Conservation (phyloP, 208 protist genomes). For the Acanthamoeba culbertsoni region DNA sequence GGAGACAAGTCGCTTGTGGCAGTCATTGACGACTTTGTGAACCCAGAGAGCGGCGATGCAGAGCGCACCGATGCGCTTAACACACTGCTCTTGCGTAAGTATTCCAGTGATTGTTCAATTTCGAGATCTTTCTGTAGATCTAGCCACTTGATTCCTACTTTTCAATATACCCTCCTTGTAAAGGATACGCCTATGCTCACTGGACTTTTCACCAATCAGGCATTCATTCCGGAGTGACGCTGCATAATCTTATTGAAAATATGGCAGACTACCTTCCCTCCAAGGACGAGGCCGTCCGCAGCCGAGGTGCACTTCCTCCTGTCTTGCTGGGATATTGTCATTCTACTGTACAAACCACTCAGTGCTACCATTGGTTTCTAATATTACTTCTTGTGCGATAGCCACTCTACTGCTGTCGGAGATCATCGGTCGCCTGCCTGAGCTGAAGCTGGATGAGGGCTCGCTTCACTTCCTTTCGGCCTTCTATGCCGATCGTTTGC, state of each 20-base stretch:
- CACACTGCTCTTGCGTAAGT: not conserved
- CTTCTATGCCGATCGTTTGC: constrained; percentile 26
- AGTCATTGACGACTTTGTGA: not conserved
- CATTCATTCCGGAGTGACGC: not conserved
- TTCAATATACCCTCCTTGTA: no score
- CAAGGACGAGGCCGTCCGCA: constrained; percentile 23
- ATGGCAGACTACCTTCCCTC: constrained; percentile 34
- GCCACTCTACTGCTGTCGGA: constrained; percentile 40
- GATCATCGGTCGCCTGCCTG: not conserved
- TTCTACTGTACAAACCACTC: no score
- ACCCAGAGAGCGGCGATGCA: not conserved
- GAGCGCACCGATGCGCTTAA: not conserved
- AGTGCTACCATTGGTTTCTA: not conserved
- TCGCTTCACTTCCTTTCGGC: constrained; percentile 21
- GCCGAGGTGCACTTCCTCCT: not conserved
- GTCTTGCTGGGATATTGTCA: no score
- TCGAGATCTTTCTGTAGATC: not conserved
- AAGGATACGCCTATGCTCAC: no score
- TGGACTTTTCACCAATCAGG: not conserved
- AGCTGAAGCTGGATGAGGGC: not conserved
- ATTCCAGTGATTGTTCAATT: not conserved
- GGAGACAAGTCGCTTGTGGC: not conserved
- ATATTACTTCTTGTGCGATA: not conserved
- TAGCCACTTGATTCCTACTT: no score
- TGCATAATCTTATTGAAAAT: constrained; percentile 39